Percentiles rank a stretch among this genome's conserved stretches.
phyloP scores from a whole-genome alignment of 164 flowering plant genomes.

The Piper longum region DNA sequence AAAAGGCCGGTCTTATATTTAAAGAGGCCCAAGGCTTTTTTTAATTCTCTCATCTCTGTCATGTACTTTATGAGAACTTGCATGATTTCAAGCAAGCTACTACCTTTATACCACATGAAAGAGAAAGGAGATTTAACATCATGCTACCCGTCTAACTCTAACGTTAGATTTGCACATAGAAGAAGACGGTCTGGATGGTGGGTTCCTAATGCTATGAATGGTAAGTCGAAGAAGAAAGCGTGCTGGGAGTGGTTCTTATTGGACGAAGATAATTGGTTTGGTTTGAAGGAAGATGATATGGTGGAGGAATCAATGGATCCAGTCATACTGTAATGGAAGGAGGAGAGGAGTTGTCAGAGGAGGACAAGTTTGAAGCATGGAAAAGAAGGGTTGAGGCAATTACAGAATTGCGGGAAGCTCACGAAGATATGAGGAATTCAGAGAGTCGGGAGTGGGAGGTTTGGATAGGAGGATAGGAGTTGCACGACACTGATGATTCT shows the following conservation, averaged over 20 bases:
- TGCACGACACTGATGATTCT: constrained; percentile 10
- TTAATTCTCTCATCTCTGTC: constrained; percentile 14
- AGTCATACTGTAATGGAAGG: constrained; percentile 7
- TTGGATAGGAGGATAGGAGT: constrained; percentile 52
- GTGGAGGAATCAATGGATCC: constrained; percentile 17
- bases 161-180: constrained; percentile 7
- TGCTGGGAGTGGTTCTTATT: constrained; percentile 89
- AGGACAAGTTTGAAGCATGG: constrained; percentile 86
- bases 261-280: constrained; percentile 80
- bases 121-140: constrained; percentile 1
- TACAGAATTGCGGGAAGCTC: constrained; percentile 79
- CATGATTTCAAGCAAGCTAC: constrained; percentile 30
- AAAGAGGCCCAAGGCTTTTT: too few species aligned
- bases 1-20: too few species aligned
- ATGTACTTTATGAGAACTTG: constrained; percentile 69
- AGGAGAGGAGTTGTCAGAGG: constrained; percentile 33
- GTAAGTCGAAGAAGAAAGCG: constrained; percentile 17
- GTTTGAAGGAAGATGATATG: constrained; percentile 53
- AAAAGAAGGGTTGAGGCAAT: constrained; percentile 91
- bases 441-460: constrained; percentile 88
- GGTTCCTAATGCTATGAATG: constrained; percentile 33
- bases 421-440: constrained; percentile 58
- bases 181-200: constrained; percentile 21
- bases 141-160: neutral
- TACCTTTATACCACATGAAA: constrained; percentile 10